Conservation (phyloP, 129 eudicot genomes). For the Tagetes erecta region DNA sequence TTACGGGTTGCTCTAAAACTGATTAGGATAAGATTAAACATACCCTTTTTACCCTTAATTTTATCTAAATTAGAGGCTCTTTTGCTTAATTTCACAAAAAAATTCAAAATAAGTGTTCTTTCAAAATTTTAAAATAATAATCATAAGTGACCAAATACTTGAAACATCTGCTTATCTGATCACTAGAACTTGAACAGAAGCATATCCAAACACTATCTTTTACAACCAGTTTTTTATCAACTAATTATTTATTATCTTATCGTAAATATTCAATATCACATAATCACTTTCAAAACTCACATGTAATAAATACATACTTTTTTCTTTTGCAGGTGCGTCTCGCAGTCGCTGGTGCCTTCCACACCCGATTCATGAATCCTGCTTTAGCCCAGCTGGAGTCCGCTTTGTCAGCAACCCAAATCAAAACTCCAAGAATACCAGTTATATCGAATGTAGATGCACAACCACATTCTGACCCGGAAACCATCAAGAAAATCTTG, state of each 20-base stretch:
- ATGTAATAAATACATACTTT: neutral
- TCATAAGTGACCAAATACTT: neutral
- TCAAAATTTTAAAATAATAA: no score
- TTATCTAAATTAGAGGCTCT: neutral
- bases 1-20: no score
- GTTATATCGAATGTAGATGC: slow-evolving; percentile 96
- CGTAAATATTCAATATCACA: neutral
- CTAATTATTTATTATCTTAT: neutral
- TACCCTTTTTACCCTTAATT: no score
- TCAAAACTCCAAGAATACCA: slow-evolving; percentile 79
- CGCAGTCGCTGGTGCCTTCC: slow-evolving; percentile 95
- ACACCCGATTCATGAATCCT: slow-evolving; percentile 87
- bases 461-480: slow-evolving; percentile 91
- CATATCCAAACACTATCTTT: neutral
- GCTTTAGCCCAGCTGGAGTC: slow-evolving; percentile 93
- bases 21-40: no score
- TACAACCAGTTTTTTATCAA: neutral
- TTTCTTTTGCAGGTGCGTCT: slow-evolving; percentile 69
- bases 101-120: no score
- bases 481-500: slow-evolving; percentile 80
- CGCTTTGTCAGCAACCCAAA: slow-evolving; percentile 78
- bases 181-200: neutral
- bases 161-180: neutral
- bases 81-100: neutral
- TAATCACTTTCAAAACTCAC: neutral